Percentiles rank a stretch among this genome's conserved stretches.
These are phyloP conservation scores for Lentinula sp. DNA, from an alignment of 768 basidiomycete genomes.

Conservation along the genomic window DNA sequence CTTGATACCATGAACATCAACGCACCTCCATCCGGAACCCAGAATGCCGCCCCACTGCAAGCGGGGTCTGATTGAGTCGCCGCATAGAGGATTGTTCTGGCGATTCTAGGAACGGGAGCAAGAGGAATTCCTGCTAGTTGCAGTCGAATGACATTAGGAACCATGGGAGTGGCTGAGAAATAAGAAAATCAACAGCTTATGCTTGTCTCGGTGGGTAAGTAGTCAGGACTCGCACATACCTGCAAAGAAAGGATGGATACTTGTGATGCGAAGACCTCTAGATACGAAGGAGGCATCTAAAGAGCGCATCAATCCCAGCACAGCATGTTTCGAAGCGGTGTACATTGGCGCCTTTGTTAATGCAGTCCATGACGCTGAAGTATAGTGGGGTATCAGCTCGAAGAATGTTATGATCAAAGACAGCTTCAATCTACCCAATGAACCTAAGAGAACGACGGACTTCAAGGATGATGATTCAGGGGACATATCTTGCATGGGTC, in stretches of 20 bases:
- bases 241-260: conserved; percentile 26
- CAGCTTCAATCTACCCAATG: conserved; percentile 20
- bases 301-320: conserved; percentile 25
- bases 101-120: conserved; percentile 23
- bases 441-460: conserved; percentile 25
- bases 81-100: conserved; percentile 23
- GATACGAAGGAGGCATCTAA: conserved; percentile 12
- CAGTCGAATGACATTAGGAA: conserved; percentile 9
- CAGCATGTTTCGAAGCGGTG: conserved; percentile 24
- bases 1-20: conserved; percentile 18
- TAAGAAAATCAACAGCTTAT: too few relatives aligned
- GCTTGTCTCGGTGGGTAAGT: too few relatives aligned
- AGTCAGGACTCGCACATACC: conserved; percentile 9
- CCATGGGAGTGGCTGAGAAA: conserved; percentile 19
- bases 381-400: background rate
- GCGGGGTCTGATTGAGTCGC: conserved; percentile 17
- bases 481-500: background rate
- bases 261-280: conserved; percentile 17
- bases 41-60: conserved; percentile 15
- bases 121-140: conserved; percentile 21
- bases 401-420: background rate
- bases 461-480: conserved; percentile 12
- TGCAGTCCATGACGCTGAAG: conserved; percentile 22
- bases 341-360: conserved; percentile 22
- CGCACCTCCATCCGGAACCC: conserved; percentile 13